Base-by-base conservation (phyloP, 1,284 basidiomycete genomes). In the Tylopilus sp. region DNA sequence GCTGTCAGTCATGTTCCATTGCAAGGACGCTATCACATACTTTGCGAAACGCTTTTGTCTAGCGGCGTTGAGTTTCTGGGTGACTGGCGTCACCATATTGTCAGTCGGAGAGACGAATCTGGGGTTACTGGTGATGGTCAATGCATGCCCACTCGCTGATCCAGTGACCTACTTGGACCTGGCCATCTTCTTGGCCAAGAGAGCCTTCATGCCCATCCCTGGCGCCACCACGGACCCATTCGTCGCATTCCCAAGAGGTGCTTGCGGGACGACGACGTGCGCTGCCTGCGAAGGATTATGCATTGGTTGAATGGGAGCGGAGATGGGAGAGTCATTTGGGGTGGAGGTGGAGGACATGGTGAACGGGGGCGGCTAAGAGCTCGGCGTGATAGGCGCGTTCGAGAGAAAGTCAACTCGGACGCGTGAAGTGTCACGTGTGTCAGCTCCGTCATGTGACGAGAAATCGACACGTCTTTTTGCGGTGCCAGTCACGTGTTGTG, bases 1-100 rank as follows among this genome's bases (percentile, higher is more conserved):
- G 8, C 44, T 5, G 49, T 59, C 28, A 57, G 54, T 21, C 28
- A 15, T 26, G 15, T 33, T 40, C 19, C 34, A 39, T 44, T 11
- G 46, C 41, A 41, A 38, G 33, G 34, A 44, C 25, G 15, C 21
- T n/a, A 15, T 28, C 18, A 74, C 88, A 43, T 57, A 95, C 93
- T 91, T 95, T 45, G 71, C 74, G 63, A 95, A 97, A 60, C 92
- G 90, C 69, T 92, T 92, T 78, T 94, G 92, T 78, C 86, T 94
- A 4, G 87, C 86, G 18, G 87, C 86, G 45, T 76, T 85, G 47
- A 97, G 79, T 70, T 96, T 97, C 71, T 92, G 86, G 6, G 92
- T 89, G 66, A 84, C 84, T 1, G 94, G 94, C 4, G 92, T 95
- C 77, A 96, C 83, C 68, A 97, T 76, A 62, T 89, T 90, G 69